Evolutionary conservation across 768 basidiomycete species (phyloP), one percentile per base, ranked within the genome.

Genomic region (Tricholoma sp.): DNA sequence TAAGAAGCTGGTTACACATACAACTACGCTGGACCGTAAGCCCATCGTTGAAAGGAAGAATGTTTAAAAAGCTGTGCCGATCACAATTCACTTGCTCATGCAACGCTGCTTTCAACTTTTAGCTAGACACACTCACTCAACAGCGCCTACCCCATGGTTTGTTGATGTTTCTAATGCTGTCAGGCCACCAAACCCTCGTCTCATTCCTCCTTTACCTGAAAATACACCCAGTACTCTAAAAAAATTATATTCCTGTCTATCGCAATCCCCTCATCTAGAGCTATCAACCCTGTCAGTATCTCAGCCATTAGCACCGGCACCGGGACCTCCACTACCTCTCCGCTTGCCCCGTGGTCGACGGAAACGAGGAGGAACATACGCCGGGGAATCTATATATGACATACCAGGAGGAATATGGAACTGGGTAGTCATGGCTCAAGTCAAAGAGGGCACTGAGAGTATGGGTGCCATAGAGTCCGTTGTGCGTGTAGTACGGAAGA

Each of bases 391-490:
- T 11, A 66, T 72, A 8, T 71, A 72, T 56, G 79, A 83, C 19
- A 74, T 77, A 2, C 74, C 76, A 0, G 75, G 76, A 14, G 81
- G 83, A 2, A 69, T 91, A n/a, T 91, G 90, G 91, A 80, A 73
- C 57, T 91, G 91, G 90, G 72, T 86, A 14, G 73, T 91, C 11
- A 74, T 85, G 57, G 89, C 85, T 4, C 88, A 92, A 76, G 89
- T 94, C 51, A 94, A 91, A 67, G 88, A 91, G 63, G 91, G 91
- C 8, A 88, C 88, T 6, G 90, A 93, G 74, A 83, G 80, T 55
- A 79, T 85, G 63, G 91, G 90, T 5, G 82, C 85, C 1, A 84
- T 93, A 55, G 88, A 91, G 65, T 83, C 84, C 7, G 83, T 91
- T 37, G 81, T 89, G 45, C 79, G 88, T 50, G 68, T 82, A 11